These are phyloP conservation scores for Cardamine resedifolia DNA, from an alignment of 345 rosid species.

Conservation along the genomic window DNA sequence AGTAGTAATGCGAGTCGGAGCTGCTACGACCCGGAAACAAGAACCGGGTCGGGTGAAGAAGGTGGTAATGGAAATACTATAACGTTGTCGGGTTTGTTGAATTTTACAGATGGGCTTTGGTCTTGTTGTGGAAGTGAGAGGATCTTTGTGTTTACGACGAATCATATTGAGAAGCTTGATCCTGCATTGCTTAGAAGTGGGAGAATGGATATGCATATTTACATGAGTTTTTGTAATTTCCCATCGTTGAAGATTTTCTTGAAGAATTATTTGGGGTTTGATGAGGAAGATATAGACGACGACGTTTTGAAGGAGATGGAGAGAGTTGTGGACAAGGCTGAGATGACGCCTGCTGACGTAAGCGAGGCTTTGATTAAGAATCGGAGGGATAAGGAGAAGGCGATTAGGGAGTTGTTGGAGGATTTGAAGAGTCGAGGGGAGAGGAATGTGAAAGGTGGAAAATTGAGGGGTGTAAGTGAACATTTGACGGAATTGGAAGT, in stretches of 20 bases:
- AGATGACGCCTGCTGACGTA: constrained; percentile 94
- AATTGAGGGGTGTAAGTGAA: constrained; percentile 31
- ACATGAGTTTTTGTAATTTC: constrained; percentile 76
- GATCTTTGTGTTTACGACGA: constrained; percentile 92
- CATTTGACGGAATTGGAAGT: constrained; percentile 42
- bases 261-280: constrained; percentile 61
- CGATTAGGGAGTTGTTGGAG: constrained; percentile 57
- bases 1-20: constrained; percentile 16
- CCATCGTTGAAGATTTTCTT: constrained; percentile 69
- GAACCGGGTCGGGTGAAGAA: constrained; percentile 45
- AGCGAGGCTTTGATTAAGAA: constrained; percentile 84
- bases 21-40: constrained; percentile 51
- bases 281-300: constrained; percentile 38
- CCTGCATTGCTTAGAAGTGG: constrained; percentile 91
- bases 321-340: constrained; percentile 55
- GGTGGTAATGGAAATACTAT: constrained; percentile 56
- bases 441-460: constrained; percentile 41
- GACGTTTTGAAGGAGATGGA: constrained; percentile 45
- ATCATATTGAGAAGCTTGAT: constrained; percentile 89
- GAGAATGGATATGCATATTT: constrained; percentile 95
- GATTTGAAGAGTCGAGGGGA: constrained; percentile 52
- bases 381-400: constrained; percentile 53
- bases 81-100: constrained; percentile 85
- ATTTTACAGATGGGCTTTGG: constrained; percentile 96
- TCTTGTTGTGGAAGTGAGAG: constrained; percentile 97